A percentile compares a stretch with the other conserved stretches of the same genome.
phyloP scores from a whole-genome alignment of 345 rosid genomes.

The Geranium rotundifolium region DNA sequence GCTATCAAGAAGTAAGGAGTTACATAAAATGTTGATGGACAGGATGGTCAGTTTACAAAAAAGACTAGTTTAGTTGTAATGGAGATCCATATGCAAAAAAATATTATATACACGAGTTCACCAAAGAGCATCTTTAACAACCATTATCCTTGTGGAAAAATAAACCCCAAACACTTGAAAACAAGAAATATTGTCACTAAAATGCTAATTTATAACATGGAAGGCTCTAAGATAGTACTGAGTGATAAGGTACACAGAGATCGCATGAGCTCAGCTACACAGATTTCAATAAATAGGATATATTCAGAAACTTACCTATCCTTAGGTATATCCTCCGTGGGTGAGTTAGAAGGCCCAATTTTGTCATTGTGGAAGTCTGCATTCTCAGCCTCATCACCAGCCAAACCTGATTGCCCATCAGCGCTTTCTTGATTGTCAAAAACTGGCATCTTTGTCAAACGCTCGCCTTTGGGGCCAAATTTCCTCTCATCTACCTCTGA shows the following conservation, averaged over 20 bases:
- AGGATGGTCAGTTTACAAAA: no score
- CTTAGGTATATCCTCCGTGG: constrained; percentile 20
- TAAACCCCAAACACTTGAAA: no score
- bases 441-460: constrained; percentile 18
- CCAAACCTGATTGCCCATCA: constrained; percentile 20
- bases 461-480: constrained; percentile 16
- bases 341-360: constrained; percentile 18
- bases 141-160: no score
- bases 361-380: constrained; percentile 29
- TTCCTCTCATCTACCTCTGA: constrained; percentile 25
- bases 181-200: not conserved
- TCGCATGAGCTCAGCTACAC: not conserved
- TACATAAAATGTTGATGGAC: no score
- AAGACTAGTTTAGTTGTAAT: no score
- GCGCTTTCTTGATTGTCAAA: constrained; percentile 32
- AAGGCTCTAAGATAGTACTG: no score
- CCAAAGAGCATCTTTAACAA: no score
- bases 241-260: no score
- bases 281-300: not conserved
- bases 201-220: not conserved
- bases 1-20: no score
- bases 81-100: no score
- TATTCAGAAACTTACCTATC: constrained; percentile 27
- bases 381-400: constrained; percentile 19
- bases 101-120: no score